A percentile compares a stretch with the other conserved stretches of the same genome.
Conservation (phyloP, 441 rosid genomes). For the Bocquillonia castaneifolia region DNA sequence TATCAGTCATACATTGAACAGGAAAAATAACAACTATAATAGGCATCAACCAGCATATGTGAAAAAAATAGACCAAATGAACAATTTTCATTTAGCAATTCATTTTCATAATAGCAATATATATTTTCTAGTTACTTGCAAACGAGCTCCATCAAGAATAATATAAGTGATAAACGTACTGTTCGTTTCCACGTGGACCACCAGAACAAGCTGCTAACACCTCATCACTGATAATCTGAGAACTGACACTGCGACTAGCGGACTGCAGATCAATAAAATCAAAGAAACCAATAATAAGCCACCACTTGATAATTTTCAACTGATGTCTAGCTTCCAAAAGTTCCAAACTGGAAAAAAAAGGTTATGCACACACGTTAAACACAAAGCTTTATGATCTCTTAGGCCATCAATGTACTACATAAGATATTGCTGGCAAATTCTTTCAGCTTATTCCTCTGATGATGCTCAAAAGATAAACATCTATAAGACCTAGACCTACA, state of each 20-base stretch:
- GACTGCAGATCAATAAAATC: slow-evolving; percentile 42
- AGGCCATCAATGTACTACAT: too few species aligned
- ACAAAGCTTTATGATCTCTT: too few species aligned
- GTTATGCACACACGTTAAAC: neutral
- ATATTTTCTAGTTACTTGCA: neutral
- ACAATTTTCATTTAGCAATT: neutral
- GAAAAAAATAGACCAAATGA: neutral
- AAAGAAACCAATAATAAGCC: slow-evolving; percentile 17
- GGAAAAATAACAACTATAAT: neutral
- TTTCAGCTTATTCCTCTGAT: neutral
- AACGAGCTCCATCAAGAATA: neutral
- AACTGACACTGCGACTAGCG: slow-evolving; percentile 50
- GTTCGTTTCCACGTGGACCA: slow-evolving; percentile 82
- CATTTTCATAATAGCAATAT: neutral
- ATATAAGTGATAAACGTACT: slow-evolving; percentile 36
- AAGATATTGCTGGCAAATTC: too few species aligned
- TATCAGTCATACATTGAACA: slow-evolving; percentile 17
- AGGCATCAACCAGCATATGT: neutral
- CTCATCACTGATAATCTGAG: slow-evolving; percentile 67
- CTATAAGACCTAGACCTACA: too few species aligned
- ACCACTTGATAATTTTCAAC: neutral
- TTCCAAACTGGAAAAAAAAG: neutral
- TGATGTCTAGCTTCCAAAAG: neutral
- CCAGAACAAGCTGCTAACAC: slow-evolving; percentile 64
- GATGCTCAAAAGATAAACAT: neutral